Evolutionary conservation across 75 land plant genomes (phyloP).

Genomic region (Pinus taeda): DNA sequence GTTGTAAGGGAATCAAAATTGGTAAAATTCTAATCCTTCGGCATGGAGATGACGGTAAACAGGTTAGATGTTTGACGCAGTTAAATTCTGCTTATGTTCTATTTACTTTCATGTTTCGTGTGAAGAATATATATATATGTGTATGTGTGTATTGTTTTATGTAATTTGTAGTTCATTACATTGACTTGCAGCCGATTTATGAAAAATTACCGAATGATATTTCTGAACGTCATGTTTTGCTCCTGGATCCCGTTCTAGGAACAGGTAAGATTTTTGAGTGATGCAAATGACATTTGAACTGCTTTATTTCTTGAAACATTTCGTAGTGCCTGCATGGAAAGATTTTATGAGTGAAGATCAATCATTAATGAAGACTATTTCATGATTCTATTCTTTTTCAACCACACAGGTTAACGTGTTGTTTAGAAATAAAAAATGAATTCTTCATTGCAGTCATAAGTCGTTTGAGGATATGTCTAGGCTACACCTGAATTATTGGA

Average conservation of each 20-base stretch:
- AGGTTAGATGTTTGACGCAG: slow-evolving; percentile 14
- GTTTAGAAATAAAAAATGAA: too few species aligned
- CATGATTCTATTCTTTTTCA: background rate
- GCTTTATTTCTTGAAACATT: background rate
- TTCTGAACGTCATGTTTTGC: slow-evolving; percentile 49
- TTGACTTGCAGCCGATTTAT: slow-evolving; percentile 58
- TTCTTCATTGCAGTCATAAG: background rate
- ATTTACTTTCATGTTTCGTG: background rate
- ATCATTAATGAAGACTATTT: background rate
- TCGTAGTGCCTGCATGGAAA: background rate
- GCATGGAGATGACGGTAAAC: slow-evolving; percentile 45
- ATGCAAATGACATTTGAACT: slow-evolving; percentile 36
- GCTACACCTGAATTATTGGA: background rate
- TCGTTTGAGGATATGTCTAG: background rate
- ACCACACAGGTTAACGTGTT: too few species aligned
- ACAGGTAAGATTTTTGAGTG: slow-evolving; percentile 54
- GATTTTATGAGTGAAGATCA: background rate
- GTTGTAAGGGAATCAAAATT: slow-evolving; percentile 45
- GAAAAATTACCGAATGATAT: slow-evolving; percentile 80
- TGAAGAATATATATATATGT: background rate
- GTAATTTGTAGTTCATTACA: slow-evolving; percentile 1
- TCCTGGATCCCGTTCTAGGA: slow-evolving; percentile 53
- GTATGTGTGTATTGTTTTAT: too few species aligned
- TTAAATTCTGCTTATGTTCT: slow-evolving; percentile 19
- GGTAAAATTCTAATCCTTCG: slow-evolving; percentile 47